These are phyloP conservation scores for Tubosaeta sp. DNA, from an alignment of 768 basidiomycete genomes.

Conservation along the genomic window DNA sequence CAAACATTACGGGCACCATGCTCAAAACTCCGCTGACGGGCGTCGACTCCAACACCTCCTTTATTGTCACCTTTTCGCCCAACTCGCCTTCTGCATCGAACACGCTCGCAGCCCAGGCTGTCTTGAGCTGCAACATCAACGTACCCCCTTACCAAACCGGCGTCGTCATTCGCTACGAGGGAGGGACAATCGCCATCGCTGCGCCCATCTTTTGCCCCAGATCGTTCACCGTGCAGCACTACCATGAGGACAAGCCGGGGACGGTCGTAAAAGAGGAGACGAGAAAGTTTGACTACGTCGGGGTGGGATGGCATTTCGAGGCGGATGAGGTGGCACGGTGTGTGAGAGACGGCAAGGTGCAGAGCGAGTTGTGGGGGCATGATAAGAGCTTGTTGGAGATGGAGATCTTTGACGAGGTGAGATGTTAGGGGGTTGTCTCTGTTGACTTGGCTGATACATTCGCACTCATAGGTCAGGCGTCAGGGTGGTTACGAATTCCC, in stretches of 20 bases:
- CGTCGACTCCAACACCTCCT: constrained; percentile 75
- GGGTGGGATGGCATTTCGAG: constrained; percentile 78
- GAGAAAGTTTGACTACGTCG: constrained; percentile 52
- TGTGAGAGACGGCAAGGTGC: constrained; percentile 63
- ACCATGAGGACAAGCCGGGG: constrained; percentile 42
- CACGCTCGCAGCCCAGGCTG: constrained; percentile 62
- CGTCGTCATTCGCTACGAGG: constrained; percentile 69
- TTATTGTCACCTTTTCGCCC: constrained; percentile 63
- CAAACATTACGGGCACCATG: constrained; percentile 63
- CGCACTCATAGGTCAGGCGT: constrained; percentile 48
- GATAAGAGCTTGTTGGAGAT: constrained; percentile 79
- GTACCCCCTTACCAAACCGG: constrained; percentile 44
- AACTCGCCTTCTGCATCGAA: constrained; percentile 34
- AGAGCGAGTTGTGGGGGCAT: constrained; percentile 73
- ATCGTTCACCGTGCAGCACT: constrained; percentile 61
- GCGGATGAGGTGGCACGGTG: constrained; percentile 86
- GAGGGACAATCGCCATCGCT: constrained; percentile 61
- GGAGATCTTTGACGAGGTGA: constrained; percentile 81
- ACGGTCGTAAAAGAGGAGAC: constrained; percentile 53
- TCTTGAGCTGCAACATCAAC: constrained; percentile 67
- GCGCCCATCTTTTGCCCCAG: constrained; percentile 65
- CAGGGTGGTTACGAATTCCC: constrained; percentile 67
- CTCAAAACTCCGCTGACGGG: constrained; percentile 72
- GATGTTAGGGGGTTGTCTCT: constrained; percentile 5
- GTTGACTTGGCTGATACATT: constrained; percentile 9